These are phyloP conservation scores for Stemphylium lycopersici DNA, from an alignment of 2,329 filamentous ascomycete species.

Conservation along the genomic window DNA sequence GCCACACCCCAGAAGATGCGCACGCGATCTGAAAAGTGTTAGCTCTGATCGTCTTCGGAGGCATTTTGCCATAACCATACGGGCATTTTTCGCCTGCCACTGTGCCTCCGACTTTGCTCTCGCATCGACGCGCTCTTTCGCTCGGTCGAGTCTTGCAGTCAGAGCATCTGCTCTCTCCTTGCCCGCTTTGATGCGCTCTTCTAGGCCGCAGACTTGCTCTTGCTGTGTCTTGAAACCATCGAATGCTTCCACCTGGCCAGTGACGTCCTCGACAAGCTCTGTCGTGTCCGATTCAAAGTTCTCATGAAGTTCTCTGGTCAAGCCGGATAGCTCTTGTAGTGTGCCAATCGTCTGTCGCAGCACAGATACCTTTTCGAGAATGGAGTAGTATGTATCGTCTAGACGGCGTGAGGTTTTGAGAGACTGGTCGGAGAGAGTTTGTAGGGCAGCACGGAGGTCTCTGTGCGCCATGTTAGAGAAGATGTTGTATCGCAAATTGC, in stretches of 20 bases:
- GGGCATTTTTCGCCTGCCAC: conserved; percentile 68
- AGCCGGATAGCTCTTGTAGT: conserved; percentile 69
- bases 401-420: conserved; percentile 68
- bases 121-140: conserved; percentile 67
- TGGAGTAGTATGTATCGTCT: conserved; percentile 75
- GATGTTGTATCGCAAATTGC: not conserved
- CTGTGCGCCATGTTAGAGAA: conserved; percentile 33
- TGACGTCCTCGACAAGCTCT: conserved; percentile 66
- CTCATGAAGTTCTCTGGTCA: conserved; percentile 63
- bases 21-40: conserved; percentile 55
- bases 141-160: conserved; percentile 67
- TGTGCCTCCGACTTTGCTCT: conserved; percentile 72
- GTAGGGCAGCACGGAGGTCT: conserved; percentile 50
- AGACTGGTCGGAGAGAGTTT: conserved; percentile 63
- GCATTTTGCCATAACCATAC: conserved; percentile 22
- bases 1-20: conserved; percentile 67
- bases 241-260: conserved; percentile 65
- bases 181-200: conserved; percentile 65
- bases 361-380: conserved; percentile 70
- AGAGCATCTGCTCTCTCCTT: conserved; percentile 66
- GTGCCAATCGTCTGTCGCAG: conserved; percentile 69
- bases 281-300: conserved; percentile 66
- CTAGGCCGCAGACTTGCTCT: conserved; percentile 65
- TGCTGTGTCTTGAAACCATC: conserved; percentile 70
- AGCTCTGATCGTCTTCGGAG: conserved; percentile 6